phyloP scores from a whole-genome alignment of 345 rosid species.

The Punica granatum region DNA sequence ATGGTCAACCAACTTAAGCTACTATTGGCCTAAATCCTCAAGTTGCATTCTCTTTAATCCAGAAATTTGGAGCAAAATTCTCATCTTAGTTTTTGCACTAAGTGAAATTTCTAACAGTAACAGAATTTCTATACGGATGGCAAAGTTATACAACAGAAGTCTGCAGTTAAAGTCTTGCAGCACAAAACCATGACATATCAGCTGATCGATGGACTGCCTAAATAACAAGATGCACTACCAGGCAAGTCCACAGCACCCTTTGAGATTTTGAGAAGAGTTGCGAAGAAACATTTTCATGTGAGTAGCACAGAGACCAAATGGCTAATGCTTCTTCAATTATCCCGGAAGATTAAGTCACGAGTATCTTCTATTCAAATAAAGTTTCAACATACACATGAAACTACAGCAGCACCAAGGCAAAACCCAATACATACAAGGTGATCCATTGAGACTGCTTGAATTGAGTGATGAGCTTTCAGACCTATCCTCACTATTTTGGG shows the following conservation, averaged over 20 bases:
- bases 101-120: too few relatives aligned
- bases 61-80: background rate
- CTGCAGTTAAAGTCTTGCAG: too few relatives aligned
- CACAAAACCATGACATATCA: too few relatives aligned
- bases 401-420: background rate
- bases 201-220: too few relatives aligned
- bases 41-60: too few relatives aligned
- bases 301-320: background rate
- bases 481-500: slow-evolving; percentile 95
- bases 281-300: too few relatives aligned
- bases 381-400: background rate
- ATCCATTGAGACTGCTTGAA: slow-evolving; percentile 73
- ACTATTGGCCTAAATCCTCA: background rate
- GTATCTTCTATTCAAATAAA: background rate
- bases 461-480: slow-evolving; percentile 89
- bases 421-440: slow-evolving; percentile 62
- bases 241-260: too few relatives aligned
- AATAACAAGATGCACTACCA: too few relatives aligned
- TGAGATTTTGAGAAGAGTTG: too few relatives aligned
- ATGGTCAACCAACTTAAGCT: background rate
- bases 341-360: background rate
- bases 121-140: too few relatives aligned
- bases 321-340: background rate
- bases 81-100: background rate
- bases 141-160: too few relatives aligned